Evolutionary conservation across 768 basidiomycete genomes (phyloP).

Genomic region (Strobilomyces confusus): DNA sequence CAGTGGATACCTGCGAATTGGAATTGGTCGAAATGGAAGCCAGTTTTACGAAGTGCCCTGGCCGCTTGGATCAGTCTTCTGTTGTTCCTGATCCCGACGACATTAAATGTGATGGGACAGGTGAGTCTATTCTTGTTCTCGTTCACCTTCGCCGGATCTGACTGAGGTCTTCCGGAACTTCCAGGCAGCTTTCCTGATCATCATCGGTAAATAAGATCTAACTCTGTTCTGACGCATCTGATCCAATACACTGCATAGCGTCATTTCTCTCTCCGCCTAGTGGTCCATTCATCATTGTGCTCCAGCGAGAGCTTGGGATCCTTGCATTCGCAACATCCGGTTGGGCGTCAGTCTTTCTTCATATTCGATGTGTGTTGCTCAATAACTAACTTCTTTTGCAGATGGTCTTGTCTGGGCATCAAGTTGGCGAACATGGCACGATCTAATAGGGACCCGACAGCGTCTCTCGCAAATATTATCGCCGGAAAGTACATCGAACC

Average conservation of each 20-base stretch:
- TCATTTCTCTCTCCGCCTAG: slow-evolving; percentile 62
- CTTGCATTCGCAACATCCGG: slow-evolving; percentile 43
- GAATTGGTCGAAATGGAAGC: slow-evolving; percentile 59
- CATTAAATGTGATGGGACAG: slow-evolving; percentile 52
- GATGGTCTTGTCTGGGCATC: slow-evolving; percentile 67
- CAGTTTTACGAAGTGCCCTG: slow-evolving; percentile 57
- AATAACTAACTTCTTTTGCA: slow-evolving; percentile 20
- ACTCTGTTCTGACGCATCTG: not conserved
- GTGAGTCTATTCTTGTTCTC: slow-evolving; percentile 29
- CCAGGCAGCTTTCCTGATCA: slow-evolving; percentile 61
- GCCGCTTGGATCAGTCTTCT: slow-evolving; percentile 59
- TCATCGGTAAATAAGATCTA: slow-evolving; percentile 44
- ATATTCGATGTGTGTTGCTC: not conserved
- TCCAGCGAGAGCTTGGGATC: slow-evolving; percentile 61
- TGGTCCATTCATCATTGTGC: slow-evolving; percentile 63
- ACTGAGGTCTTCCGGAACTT: not conserved
- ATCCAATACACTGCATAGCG: slow-evolving; percentile 35
- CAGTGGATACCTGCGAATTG: slow-evolving; percentile 58
- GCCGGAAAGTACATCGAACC: slow-evolving; percentile 57
- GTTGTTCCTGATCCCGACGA: slow-evolving; percentile 54
- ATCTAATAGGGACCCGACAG: slow-evolving; percentile 36
- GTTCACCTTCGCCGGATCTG: not conserved
- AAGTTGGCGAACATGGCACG: slow-evolving; percentile 59
- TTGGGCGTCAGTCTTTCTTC: slow-evolving; percentile 53
- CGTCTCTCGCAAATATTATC: slow-evolving; percentile 37